Percentiles rank a stretch among this genome's conserved stretches.
Conservation (phyloP, 495 filamentous ascomycete genomes). For the Daldinia grandis region DNA sequence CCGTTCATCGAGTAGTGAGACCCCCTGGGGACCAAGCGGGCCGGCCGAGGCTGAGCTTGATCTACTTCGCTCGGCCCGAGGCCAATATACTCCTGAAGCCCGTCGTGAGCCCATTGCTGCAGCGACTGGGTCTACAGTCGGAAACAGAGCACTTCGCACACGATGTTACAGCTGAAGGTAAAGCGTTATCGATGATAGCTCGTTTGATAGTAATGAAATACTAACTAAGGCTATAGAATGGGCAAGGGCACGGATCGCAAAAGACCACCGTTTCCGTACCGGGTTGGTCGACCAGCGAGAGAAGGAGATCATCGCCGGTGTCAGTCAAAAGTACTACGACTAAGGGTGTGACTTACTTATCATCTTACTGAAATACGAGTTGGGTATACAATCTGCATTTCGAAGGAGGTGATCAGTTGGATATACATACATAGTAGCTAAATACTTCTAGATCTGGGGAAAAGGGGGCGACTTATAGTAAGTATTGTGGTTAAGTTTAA, state of each 20-base stretch:
- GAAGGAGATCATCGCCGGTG: slow-evolving; percentile 48
- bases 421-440: too few species aligned
- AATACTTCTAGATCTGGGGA: too few species aligned
- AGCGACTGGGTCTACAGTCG: slow-evolving; percentile 54
- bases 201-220: neutral
- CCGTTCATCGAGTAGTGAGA: slow-evolving; percentile 60
- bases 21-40: slow-evolving; percentile 58
- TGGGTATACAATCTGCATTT: too few species aligned
- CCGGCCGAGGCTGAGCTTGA: slow-evolving; percentile 57
- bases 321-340: slow-evolving; percentile 48
- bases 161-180: slow-evolving; percentile 46
- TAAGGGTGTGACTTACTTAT: slow-evolving; percentile 6
- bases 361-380: too few species aligned
- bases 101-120: slow-evolving; percentile 56
- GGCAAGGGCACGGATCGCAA: slow-evolving; percentile 48
- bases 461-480: too few species aligned
- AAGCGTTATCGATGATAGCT: neutral
- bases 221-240: slow-evolving; percentile 35
- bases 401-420: too few species aligned
- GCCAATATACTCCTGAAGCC: slow-evolving; percentile 56
- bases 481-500: too few species aligned
- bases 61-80: slow-evolving; percentile 57
- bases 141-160: slow-evolving; percentile 44
- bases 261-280: slow-evolving; percentile 46
- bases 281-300: slow-evolving; percentile 41